Evolutionary conservation across 192 early-diverging fungal genomes (phyloP).

Genomic region (Gamsiella multidivaricata): DNA sequence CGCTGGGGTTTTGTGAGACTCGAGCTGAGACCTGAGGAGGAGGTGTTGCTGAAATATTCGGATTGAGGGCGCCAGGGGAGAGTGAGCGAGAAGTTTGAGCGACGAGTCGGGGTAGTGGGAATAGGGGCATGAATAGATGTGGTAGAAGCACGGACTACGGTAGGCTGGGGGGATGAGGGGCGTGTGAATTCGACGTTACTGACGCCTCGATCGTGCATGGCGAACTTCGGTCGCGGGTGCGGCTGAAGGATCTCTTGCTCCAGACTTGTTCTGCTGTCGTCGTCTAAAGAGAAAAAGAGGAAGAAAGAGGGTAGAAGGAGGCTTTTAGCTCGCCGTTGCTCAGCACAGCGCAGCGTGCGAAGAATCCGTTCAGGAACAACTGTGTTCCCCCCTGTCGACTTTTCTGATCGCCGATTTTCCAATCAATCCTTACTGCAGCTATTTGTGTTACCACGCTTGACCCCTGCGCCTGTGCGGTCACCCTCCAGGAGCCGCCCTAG

Average conservation of each 20-base stretch:
- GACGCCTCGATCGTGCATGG: neutral
- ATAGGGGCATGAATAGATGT: neutral
- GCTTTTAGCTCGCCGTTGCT: neutral
- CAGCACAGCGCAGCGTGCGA: neutral
- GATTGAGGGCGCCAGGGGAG: conserved; percentile 33
- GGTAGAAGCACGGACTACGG: neutral
- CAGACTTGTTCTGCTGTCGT: conserved; percentile 10
- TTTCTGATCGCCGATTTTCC: neutral
- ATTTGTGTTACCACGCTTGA: conserved; percentile 3
- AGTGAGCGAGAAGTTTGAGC: conserved; percentile 9
- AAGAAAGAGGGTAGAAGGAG: neutral
- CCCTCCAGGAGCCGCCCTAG: conserved; percentile 17
- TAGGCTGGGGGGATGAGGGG: neutral
- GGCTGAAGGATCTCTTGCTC: conserved; percentile 1
- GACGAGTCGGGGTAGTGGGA: neutral
- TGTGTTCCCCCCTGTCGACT: neutral
- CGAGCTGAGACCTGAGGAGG: neutral
- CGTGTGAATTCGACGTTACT: neutral
- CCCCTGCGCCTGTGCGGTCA: neutral
- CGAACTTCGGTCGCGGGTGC: neutral
- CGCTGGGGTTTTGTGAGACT: conserved; percentile 17
- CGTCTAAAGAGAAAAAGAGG: conserved; percentile 1
- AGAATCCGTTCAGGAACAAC: conserved; percentile 6
- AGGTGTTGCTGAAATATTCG: conserved; percentile 11
- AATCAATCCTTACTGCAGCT: neutral